Evolutionary conservation across 2,329 filamentous ascomycete genomes (phyloP).

Genomic region (Neonectria punicea): DNA sequence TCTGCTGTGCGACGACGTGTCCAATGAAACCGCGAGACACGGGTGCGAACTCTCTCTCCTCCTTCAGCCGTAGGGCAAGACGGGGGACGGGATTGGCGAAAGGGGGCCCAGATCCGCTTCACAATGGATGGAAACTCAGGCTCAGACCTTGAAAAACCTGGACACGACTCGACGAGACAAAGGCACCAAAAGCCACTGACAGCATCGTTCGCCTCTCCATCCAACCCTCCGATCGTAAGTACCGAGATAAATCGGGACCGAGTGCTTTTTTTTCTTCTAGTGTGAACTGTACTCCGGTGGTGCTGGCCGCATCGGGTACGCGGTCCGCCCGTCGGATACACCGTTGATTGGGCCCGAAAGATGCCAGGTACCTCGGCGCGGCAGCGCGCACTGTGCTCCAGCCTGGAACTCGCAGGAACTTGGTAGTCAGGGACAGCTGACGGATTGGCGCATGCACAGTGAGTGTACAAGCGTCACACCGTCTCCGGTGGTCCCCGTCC

Average conservation of each 20-base stretch:
- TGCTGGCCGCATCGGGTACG: not conserved
- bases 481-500: not conserved
- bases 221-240: not conserved
- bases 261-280: not conserved
- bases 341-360: not conserved
- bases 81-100: no score
- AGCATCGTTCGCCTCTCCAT: not conserved
- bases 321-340: not conserved
- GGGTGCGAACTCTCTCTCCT: constrained; percentile 1
- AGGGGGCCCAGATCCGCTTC: not conserved
- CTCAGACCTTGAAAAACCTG: not conserved
- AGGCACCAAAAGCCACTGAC: constrained; percentile 8
- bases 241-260: not conserved
- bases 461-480: not conserved
- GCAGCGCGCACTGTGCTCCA: not conserved
- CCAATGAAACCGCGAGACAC: constrained; percentile 8
- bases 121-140: no score
- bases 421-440: not conserved
- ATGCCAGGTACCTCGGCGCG: not conserved
- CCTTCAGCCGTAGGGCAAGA: not conserved
- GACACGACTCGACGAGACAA: not conserved
- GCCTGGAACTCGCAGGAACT: not conserved
- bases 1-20: not conserved
- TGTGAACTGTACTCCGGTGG: not conserved
- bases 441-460: not conserved